These are phyloP conservation scores for Buxus sempervirens DNA, from an alignment of 164 flowering plant species.

Conservation along the genomic window DNA sequence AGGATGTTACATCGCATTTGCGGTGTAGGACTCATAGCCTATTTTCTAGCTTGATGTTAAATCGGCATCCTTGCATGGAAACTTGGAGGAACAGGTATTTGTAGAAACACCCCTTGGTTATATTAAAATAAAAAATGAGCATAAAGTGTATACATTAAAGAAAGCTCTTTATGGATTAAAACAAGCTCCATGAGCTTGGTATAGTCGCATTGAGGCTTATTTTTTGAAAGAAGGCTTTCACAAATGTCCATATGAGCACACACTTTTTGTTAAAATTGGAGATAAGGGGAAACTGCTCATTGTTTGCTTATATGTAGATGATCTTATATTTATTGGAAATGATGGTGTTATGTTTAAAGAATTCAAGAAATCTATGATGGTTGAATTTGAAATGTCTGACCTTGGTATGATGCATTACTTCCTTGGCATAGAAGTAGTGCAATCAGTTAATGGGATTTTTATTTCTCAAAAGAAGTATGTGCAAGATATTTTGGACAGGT, in stretches of 20 bases:
- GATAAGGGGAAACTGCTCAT: not conserved
- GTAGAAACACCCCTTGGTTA: constrained; percentile 5
- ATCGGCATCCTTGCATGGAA: constrained; percentile 7
- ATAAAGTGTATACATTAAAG: constrained; percentile 7
- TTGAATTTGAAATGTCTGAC: constrained; percentile 2
- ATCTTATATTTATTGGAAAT: constrained; percentile 7
- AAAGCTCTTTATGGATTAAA: not conserved
- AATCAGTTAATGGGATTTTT: not conserved
- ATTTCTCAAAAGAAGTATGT: constrained; percentile 7
- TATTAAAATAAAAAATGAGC: not conserved
- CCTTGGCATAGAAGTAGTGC: constrained; percentile 2
- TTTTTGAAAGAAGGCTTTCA: constrained; percentile 5
- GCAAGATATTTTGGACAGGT: constrained; percentile 6
- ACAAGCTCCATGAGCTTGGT: no score
- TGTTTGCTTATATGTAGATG: not conserved
- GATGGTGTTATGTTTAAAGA: constrained; percentile 4
- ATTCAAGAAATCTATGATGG: constrained; percentile 6
- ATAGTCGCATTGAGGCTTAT: constrained; percentile 7
- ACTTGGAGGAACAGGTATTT: constrained; percentile 11
- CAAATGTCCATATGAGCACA: not conserved
- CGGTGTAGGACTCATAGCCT: constrained; percentile 9
- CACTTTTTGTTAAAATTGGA: not conserved
- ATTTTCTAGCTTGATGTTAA: constrained; percentile 13
- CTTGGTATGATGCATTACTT: constrained; percentile 8
- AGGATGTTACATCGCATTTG: not conserved